These are phyloP conservation scores for Aspergillus campestris DNA, from an alignment of 495 filamentous ascomycete species.

Conservation along the genomic window DNA sequence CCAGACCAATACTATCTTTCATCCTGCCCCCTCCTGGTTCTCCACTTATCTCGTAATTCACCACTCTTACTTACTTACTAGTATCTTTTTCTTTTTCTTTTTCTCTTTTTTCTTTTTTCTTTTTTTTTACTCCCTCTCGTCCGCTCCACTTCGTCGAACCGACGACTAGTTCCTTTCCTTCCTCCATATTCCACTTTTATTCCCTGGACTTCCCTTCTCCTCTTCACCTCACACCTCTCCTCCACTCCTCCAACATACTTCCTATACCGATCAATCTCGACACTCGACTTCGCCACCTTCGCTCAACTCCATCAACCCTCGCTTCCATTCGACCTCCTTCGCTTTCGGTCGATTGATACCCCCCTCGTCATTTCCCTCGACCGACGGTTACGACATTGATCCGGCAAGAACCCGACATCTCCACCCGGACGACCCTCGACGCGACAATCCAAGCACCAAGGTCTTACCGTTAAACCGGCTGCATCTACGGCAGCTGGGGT, in stretches of 20 bases:
- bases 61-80: constrained; percentile 13
- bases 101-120: constrained; percentile 4
- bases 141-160: background rate
- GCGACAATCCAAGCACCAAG: background rate
- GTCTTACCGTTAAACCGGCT: constrained; percentile 1
- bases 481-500: constrained; percentile 11
- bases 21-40: constrained; percentile 1
- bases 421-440: too few species aligned
- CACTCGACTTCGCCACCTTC: background rate
- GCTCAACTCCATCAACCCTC: background rate
- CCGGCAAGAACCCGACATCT: background rate
- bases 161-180: background rate
- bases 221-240: constrained; percentile 1
- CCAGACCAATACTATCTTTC: constrained; percentile 13
- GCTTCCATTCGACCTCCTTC: constrained; percentile 1
- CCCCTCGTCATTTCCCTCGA: background rate
- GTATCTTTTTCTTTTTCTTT: constrained; percentile 13
- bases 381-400: background rate
- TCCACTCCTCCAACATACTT: constrained; percentile 1
- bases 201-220: constrained; percentile 3
- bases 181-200: constrained; percentile 7
- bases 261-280: constrained; percentile 4
- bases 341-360: too few species aligned
- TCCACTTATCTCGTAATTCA: constrained; percentile 12
- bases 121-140: constrained; percentile 6